These are phyloP conservation scores for Podaxis sp. DNA, from an alignment of 768 basidiomycete genomes.

Conservation along the genomic window DNA sequence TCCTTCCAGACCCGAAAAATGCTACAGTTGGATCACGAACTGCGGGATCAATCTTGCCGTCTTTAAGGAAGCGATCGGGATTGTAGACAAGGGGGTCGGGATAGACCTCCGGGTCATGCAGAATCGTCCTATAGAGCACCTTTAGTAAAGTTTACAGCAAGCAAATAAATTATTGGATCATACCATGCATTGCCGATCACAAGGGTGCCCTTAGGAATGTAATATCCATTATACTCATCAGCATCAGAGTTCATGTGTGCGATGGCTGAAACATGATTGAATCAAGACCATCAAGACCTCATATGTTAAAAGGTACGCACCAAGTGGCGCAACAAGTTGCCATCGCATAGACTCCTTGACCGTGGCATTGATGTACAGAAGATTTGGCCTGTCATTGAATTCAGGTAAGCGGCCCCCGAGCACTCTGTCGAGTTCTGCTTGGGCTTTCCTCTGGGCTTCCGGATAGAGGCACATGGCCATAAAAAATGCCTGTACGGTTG, in stretches of 20 bases:
- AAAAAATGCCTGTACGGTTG: slow-evolving; percentile 18
- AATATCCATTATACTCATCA: slow-evolving; percentile 30
- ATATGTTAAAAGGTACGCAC: slow-evolving; percentile 21
- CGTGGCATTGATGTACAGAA: slow-evolving; percentile 27
- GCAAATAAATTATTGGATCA: not conserved
- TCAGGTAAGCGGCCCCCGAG: slow-evolving; percentile 30
- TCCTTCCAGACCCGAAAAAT: slow-evolving; percentile 6
- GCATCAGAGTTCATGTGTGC: slow-evolving; percentile 26
- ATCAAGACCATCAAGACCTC: not conserved
- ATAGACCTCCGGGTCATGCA: slow-evolving; percentile 14
- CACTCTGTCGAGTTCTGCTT: slow-evolving; percentile 37
- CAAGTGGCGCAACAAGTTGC: slow-evolving; percentile 21
- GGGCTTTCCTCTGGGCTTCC: slow-evolving; percentile 25
- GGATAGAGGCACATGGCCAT: slow-evolving; percentile 21
- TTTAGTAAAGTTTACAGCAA: not conserved
- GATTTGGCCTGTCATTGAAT: slow-evolving; percentile 19
- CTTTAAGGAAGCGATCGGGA: slow-evolving; percentile 16
- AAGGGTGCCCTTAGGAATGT: slow-evolving; percentile 30
- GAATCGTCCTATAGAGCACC: slow-evolving; percentile 6
- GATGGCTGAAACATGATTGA: not conserved
- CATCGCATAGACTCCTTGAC: slow-evolving; percentile 26
- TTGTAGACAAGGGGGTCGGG: slow-evolving; percentile 7
- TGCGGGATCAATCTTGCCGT: slow-evolving; percentile 11
- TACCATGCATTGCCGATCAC: slow-evolving; percentile 32
- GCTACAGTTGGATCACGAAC: slow-evolving; percentile 10